phyloP scores from a whole-genome alignment of 2,329 filamentous ascomycete species.

The Fragosphaeria purpurea region DNA sequence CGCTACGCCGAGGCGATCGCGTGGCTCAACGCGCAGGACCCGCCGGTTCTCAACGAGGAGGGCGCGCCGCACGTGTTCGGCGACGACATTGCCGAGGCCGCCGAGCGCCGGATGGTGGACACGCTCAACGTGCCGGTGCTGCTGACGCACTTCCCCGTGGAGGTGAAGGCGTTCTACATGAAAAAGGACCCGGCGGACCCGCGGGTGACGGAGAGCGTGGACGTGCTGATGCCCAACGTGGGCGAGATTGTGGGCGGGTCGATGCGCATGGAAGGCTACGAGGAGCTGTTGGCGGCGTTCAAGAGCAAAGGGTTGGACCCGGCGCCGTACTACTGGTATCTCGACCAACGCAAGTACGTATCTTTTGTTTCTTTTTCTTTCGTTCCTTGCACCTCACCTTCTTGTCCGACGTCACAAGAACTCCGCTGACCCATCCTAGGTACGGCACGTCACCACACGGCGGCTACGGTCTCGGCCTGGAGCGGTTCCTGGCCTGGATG shows the following conservation, averaged over 20 bases:
- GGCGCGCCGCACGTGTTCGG: slow-evolving; percentile 83
- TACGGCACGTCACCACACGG: slow-evolving; percentile 53
- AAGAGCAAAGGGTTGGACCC: slow-evolving; percentile 77
- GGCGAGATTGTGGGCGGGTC: slow-evolving; percentile 94
- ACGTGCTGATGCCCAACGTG: slow-evolving; percentile 77
- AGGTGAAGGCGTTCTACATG: slow-evolving; percentile 99
- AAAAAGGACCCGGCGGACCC: slow-evolving; percentile 69
- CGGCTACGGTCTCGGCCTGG: slow-evolving; percentile 56
- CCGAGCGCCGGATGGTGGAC: slow-evolving; percentile 94
- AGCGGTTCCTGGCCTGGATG: slow-evolving; percentile 62
- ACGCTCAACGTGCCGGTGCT: slow-evolving; percentile 83
- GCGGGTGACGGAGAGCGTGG: slow-evolving; percentile 86
- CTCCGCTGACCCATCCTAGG: slow-evolving; percentile 30
- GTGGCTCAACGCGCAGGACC: slow-evolving; percentile 80
- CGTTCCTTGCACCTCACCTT: neutral
- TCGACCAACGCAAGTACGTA: slow-evolving; percentile 85
- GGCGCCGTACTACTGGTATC: slow-evolving; percentile 94
- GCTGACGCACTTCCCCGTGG: slow-evolving; percentile 81
- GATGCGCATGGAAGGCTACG: slow-evolving; percentile 90
- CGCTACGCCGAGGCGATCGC: slow-evolving; percentile 87
- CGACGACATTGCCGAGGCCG: slow-evolving; percentile 91
- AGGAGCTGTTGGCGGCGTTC: slow-evolving; percentile 83
- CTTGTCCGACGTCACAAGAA: neutral
- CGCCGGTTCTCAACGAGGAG: slow-evolving; percentile 79
- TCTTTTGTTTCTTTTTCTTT: no score